Evolutionary conservation across 805 yeast genomes (phyloP), one percentile per base, ranked within the genome.

Genomic region (Candida yuanshanica): DNA sequence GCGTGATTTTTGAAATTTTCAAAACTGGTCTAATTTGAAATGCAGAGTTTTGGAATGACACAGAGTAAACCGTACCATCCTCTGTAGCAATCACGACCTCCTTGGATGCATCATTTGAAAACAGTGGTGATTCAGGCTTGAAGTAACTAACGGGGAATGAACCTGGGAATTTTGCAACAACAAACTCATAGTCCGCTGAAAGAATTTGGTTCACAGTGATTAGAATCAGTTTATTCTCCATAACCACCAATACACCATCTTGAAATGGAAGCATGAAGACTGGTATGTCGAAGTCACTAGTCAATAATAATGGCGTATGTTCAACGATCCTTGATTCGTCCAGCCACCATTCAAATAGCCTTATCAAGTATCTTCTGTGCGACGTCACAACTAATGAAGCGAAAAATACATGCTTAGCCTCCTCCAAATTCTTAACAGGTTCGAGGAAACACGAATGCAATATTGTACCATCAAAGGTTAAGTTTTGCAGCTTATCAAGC

Each of bases 141-240:
- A 59, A 65, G 41, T 37, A 66, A 14, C 60, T 55, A 0, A 73
- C 67, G 1, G 80, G 79, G 47, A 71, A 72, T 1, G 45, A 23
- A 53, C 46, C 50, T 35, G 32, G 48, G 46, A 33, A 56, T 39
- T 34, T 57, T 11, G 26, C 33, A 4, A 43, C 40, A 2, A 47
- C 41, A 42, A 72, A 70, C 21, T 62, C 52, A 39, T 65, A 64
- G 37, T 70, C 70, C 0, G 75, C 80, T 5, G 78, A 70, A 17
- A 71, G 52, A 2, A 75, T 67, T 37, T 72, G 69, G 44, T 71
- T 73, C 4, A 69, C 53, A 5, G 68, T 62, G 2, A 73, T 58
- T 0, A 70, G 43, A 5, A 62, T 50, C 4, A 75, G 38, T 22
- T 56, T 58, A 2, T 58, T 48, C 16, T 63, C 60, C 39, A 57